Conservation (phyloP, 768 basidiomycete genomes). For the Mrakia blollopis region DNA sequence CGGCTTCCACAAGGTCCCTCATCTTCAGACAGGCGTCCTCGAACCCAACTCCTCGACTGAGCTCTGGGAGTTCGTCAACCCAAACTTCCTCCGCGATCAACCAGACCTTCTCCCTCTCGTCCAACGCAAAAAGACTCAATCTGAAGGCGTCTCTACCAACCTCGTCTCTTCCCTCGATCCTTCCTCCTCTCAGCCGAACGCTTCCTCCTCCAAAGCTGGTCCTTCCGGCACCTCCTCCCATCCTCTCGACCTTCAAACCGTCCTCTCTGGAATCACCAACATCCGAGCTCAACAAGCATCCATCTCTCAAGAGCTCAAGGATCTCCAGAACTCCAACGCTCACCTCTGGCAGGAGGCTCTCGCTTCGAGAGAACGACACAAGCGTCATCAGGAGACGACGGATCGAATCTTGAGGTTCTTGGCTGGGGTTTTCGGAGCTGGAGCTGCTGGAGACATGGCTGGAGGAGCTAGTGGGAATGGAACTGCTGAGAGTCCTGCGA, state of each 20-base stretch:
- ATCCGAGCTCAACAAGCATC: slow-evolving; percentile 88
- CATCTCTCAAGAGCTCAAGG: slow-evolving; percentile 83
- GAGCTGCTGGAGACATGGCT: slow-evolving; percentile 30
- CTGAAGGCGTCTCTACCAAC: slow-evolving; percentile 29
- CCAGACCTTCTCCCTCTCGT: slow-evolving; percentile 83
- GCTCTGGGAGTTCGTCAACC: slow-evolving; percentile 75
- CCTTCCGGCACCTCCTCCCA: slow-evolving; percentile 6
- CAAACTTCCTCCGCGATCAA: slow-evolving; percentile 80
- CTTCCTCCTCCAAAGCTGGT: slow-evolving; percentile 15
- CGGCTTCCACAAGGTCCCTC: slow-evolving; percentile 90
- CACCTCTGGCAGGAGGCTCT: slow-evolving; percentile 89
- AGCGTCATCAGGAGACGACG: slow-evolving; percentile 93
- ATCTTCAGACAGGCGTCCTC: slow-evolving; percentile 89
- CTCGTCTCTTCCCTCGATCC: background rate
- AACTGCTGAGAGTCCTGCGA: background rate
- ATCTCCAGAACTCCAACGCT: slow-evolving; percentile 80
- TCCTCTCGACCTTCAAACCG: slow-evolving; percentile 67
- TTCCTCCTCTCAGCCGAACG: background rate
- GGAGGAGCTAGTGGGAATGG: background rate
- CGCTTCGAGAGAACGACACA: slow-evolving; percentile 67
- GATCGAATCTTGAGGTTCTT: slow-evolving; percentile 92
- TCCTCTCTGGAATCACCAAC: slow-evolving; percentile 73
- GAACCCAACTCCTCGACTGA: slow-evolving; percentile 45
- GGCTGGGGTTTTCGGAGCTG: slow-evolving; percentile 70
- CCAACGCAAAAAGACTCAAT: slow-evolving; percentile 65